Base-by-base conservation (phyloP, 1,284 basidiomycete genomes). In the Moesziomyces parantarcticus region DNA sequence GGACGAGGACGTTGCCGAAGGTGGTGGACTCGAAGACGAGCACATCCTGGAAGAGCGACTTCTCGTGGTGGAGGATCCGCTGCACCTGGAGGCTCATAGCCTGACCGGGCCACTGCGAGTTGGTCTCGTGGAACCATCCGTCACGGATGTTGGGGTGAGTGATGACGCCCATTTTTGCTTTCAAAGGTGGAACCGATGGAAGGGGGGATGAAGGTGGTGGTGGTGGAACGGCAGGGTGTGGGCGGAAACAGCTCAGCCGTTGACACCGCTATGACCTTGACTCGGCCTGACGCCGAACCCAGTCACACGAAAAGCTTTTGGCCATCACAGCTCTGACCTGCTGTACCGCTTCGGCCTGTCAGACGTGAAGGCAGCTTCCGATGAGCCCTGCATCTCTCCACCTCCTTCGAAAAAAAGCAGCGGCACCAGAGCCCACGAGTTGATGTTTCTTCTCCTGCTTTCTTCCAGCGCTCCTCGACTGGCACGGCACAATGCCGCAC, bases 101-200 rank as follows among this genome's bases (percentile, higher is more conserved):
- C 85, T 84, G 80, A 85, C 88, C 95, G 41, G 93, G 94, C 96
- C 96, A 99, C 87, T 98, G 95, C 40, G 92, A 89, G 62, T 93
- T 95, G 84, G 94, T 71, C 87, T 99, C 96, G 78, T 92, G 89
- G 88, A 97, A 98, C 95, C 96, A 98, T 85, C 95, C 94, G 87
- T 97, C 94, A 92, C 77, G 60, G 57, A 83, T 78, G 65, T 71
- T 71, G 57, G 82, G 83, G 77, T 84, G 84, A 55, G 84, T 77
- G 61, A 83, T 74, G 67, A 84, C 80, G 69, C 54, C 69, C 69
- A 72, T 72, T 60, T 66, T 34, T 52, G 45, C 26, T 46, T 20
- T 40, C 9, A 50, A 45, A 29, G 26, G 49, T 18, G 41, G 41
- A 20, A 43, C n/a, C 41, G 41, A 34, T n/a, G 29, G 45, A 23